These are phyloP conservation scores for Cruciata laevipes DNA, from an alignment of 257 asterid species.

Conservation along the genomic window DNA sequence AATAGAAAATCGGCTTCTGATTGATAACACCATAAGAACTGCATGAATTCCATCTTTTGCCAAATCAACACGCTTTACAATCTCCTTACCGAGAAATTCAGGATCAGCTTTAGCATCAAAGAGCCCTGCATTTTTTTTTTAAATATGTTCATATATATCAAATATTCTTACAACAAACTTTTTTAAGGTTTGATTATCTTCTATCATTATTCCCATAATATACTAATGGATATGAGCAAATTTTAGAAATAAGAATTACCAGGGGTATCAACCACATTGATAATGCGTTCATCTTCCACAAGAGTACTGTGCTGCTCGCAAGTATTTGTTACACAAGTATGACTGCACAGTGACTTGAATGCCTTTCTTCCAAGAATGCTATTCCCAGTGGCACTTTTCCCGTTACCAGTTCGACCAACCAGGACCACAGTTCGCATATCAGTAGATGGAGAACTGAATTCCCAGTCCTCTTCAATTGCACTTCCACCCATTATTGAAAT, in stretches of 20 bases:
- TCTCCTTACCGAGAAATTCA: constrained; percentile 47
- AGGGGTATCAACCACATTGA: constrained; percentile 84
- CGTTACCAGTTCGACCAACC: constrained; percentile 90
- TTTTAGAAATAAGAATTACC: constrained; percentile 28
- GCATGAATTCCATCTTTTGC: constrained; percentile 95
- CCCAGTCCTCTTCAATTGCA: constrained; percentile 71
- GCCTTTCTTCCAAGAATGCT: constrained; percentile 58
- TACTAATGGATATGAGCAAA: neutral
- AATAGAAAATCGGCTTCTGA: constrained; percentile 62
- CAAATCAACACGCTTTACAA: constrained; percentile 66
- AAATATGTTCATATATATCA: constrained; percentile 5
- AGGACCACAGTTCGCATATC: constrained; percentile 60
- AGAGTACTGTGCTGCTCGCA: constrained; percentile 62
- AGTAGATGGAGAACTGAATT: constrained; percentile 40
- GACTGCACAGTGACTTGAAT: constrained; percentile 63
- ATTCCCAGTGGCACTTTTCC: constrained; percentile 92
- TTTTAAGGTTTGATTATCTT: neutral
- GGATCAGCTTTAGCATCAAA: constrained; percentile 48
- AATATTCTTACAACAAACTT: too few relatives aligned
- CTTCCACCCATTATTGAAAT: constrained; percentile 61
- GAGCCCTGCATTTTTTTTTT: constrained; percentile 57
- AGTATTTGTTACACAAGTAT: constrained; percentile 81
- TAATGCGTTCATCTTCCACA: constrained; percentile 44
- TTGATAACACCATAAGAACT: constrained; percentile 67
- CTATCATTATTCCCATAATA: neutral